A percentile compares a stretch with the other conserved stretches of the same genome.
phyloP scores from a whole-genome alignment of 2,329 filamentous ascomycete genomes.

The Sporothrix pseudoabietina region DNA sequence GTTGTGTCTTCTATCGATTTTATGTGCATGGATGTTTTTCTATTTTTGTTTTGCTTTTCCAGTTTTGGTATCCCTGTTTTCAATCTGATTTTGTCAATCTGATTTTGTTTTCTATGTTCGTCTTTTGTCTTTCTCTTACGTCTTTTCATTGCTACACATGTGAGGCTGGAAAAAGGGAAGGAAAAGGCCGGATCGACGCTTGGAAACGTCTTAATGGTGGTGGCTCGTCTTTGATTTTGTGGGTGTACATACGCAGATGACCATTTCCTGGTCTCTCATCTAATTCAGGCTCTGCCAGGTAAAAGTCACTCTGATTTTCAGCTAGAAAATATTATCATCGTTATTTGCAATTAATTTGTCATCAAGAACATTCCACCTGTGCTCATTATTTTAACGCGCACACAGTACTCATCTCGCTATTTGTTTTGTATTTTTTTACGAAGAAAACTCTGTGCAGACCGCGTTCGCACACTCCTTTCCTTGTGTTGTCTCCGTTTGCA shows the following conservation, averaged over 20 bases:
- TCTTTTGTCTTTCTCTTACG: not conserved
- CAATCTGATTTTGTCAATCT: not conserved
- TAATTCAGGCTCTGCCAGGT: not conserved
- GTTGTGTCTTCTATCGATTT: not conserved
- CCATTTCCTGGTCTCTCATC: not conserved
- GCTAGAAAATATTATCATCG: not conserved
- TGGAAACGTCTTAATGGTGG: constrained; percentile 20
- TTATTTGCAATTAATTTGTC: not conserved
- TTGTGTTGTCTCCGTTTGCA: not conserved
- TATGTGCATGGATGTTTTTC: not conserved
- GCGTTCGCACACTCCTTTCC: not conserved
- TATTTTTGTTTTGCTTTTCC: not conserved
- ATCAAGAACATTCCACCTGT: not conserved
- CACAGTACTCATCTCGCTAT: not conserved
- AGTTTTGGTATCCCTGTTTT: not conserved
- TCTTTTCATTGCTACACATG: not conserved
- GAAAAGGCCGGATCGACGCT: not conserved
- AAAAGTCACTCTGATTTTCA: not conserved
- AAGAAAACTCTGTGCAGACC: not conserved
- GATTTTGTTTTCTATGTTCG: not conserved
- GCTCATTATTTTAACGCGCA: not conserved
- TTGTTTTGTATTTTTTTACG: not conserved
- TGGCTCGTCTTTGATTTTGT: not conserved
- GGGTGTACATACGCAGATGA: not conserved
- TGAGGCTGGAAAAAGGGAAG: not conserved